phyloP scores from a whole-genome alignment of 2,329 filamentous ascomycete species.

The Fusarium sp. region DNA sequence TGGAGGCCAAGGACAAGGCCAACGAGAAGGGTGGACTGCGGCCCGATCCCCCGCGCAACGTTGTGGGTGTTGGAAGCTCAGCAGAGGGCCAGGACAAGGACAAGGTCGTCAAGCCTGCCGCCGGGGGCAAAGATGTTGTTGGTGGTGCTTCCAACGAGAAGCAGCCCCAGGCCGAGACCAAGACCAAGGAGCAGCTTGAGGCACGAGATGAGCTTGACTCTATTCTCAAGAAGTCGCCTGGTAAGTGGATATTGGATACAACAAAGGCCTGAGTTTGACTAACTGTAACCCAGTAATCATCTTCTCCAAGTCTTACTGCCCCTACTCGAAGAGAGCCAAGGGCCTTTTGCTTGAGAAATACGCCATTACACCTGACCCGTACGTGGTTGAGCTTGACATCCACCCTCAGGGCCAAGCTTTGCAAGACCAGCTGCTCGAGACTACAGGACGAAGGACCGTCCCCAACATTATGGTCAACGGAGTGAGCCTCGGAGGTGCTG shows the following conservation, averaged over 20 bases:
- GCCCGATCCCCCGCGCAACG: constrained; percentile 64
- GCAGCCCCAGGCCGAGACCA: constrained; percentile 59
- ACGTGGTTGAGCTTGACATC: constrained; percentile 88
- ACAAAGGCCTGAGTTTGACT: constrained; percentile 11
- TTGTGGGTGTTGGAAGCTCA: constrained; percentile 67
- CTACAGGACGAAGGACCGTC: constrained; percentile 83
- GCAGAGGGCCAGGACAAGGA: constrained; percentile 57
- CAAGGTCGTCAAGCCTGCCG: constrained; percentile 52
- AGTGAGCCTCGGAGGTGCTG: constrained; percentile 86
- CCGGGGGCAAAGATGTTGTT: constrained; percentile 30
- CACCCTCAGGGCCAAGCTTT: constrained; percentile 76
- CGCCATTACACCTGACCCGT: constrained; percentile 79
- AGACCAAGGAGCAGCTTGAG: constrained; percentile 67
- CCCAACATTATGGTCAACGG: constrained; percentile 92
- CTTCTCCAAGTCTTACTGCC: constrained; percentile 95
- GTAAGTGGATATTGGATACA: constrained; percentile 58
- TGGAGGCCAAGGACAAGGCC: constrained; percentile 71
- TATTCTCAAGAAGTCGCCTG: constrained; percentile 84
- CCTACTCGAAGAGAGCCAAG: constrained; percentile 85
- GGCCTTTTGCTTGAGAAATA: constrained; percentile 84
- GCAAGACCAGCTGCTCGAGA: constrained; percentile 73
- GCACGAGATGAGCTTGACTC: constrained; percentile 75
- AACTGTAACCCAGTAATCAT: constrained; percentile 73
- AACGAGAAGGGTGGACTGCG: constrained; percentile 70
- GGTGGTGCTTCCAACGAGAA: constrained; percentile 28